Evolutionary conservation across 1,284 basidiomycete genomes (phyloP).

Genomic region (Ceratobasidium papillatum): DNA sequence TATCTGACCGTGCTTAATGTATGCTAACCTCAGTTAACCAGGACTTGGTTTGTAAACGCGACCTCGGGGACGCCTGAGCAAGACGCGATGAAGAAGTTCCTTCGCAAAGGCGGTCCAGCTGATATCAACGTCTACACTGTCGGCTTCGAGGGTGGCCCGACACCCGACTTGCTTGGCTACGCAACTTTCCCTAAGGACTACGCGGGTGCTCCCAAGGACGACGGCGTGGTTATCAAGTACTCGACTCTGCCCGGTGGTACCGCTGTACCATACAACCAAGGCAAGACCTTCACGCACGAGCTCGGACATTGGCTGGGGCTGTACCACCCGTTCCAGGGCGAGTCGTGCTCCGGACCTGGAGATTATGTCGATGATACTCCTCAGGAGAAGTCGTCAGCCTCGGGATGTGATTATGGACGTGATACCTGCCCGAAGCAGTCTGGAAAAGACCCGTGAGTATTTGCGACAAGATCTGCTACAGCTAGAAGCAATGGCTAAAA

Average conservation of each 20-base stretch:
- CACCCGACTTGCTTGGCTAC: slow-evolving; percentile 13
- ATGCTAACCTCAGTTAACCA: background rate
- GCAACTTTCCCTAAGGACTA: slow-evolving; percentile 25
- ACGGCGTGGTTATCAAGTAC: slow-evolving; percentile 19
- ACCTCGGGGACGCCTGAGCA: slow-evolving; percentile 3
- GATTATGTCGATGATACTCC: slow-evolving; percentile 29
- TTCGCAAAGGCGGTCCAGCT: slow-evolving; percentile 32
- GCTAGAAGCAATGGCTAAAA: background rate
- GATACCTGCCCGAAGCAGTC: slow-evolving; percentile 14
- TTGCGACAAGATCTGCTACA: background rate
- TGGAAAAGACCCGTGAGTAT: slow-evolving; percentile 33
- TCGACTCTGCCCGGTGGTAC: slow-evolving; percentile 22
- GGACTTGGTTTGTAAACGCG: slow-evolving; percentile 20
- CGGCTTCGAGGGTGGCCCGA: slow-evolving; percentile 8
- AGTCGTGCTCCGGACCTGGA: slow-evolving; percentile 5
- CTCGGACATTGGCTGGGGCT: slow-evolving; percentile 17
- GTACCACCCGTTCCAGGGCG: slow-evolving; percentile 30
- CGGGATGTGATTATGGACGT: slow-evolving; percentile 14
- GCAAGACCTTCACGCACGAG: slow-evolving; percentile 29
- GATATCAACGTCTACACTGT: slow-evolving; percentile 33
- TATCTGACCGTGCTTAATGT: background rate
- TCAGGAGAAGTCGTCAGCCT: background rate
- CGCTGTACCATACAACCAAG: slow-evolving; percentile 10
- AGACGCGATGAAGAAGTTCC: slow-evolving; percentile 13
- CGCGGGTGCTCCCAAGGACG: background rate